Base-by-base conservation (phyloP, 2,329 filamentous ascomycete species). In the Colletotrichum gigasporum region DNA sequence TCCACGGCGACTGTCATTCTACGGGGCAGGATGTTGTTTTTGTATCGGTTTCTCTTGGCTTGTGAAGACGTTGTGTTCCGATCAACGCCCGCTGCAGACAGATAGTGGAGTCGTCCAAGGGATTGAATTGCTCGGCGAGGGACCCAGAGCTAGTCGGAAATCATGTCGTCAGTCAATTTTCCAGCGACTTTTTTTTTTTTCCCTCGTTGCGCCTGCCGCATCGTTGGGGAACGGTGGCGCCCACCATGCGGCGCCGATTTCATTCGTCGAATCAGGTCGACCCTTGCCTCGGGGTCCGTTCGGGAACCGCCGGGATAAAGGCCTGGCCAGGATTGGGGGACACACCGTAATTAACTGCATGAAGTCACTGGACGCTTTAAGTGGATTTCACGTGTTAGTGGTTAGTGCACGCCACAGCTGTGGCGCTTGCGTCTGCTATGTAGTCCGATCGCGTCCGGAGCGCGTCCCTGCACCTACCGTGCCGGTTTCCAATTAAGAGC, bases 171-270 rank as follows among this genome's bases (percentile, higher is more conserved):
- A 55, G 48, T 54, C 42, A 14, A 22, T 18, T 10, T 70, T 55
- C 56, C 60, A 48, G 59, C 22, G 55, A 56, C 47, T 53, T 63
- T 67, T 65, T 67, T 60, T 63, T 52, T 47, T 28, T n/a, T 45
- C 24, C 44, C 54, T 64, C 63, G 45, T 47, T 32, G 48, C 44
- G 47, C 20, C 42, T 58, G 28, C 28, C 11, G 50, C 35, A 54
- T 61, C 34, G 42, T 54, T 64, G 56, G 50, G 48, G 56, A 16
- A 53, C 30, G 11, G 45, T 60, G 55, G 53, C 35, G 47, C 2
- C 20, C 44, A 32, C 30, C 26, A 41, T 54, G 51, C 51, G 51
- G 37, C 26, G 32, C 32, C 37, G 32, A 37, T 63, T 32, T 30
- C 16, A 63, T 63, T 63, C 59, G 60, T 37, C 48, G n/a, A 28